These are phyloP conservation scores for Pseudocercospora fijiensis DNA, from an alignment of 2,329 filamentous ascomycete species.

Conservation along the genomic window DNA sequence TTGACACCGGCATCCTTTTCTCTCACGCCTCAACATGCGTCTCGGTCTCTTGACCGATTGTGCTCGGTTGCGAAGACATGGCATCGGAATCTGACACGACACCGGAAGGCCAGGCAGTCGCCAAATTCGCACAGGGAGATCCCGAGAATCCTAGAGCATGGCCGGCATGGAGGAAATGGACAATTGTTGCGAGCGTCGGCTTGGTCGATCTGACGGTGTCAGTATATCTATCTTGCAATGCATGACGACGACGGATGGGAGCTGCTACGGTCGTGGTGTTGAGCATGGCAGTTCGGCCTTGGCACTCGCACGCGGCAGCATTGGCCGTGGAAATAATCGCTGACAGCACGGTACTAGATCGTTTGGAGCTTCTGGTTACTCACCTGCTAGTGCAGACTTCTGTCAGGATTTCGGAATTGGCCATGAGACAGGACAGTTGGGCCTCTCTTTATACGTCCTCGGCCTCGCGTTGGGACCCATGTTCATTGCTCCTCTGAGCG, in stretches of 20 bases:
- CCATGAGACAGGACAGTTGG: constrained; percentile 45
- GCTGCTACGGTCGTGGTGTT: neutral
- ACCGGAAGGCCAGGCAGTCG: constrained; percentile 4
- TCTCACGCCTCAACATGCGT: neutral
- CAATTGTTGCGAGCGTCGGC: constrained; percentile 49
- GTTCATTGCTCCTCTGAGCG: constrained; percentile 47
- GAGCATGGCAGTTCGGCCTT: neutral
- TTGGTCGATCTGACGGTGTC: constrained; percentile 26
- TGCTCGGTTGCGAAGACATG: neutral
- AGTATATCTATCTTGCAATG: neutral
- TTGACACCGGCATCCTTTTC: neutral
- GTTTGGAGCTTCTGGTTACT: constrained; percentile 51
- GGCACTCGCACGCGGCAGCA: neutral
- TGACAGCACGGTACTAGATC: constrained; percentile 5
- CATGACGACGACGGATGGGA: too few relatives aligned
- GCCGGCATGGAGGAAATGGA: constrained; percentile 46
- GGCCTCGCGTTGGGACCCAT: constrained; percentile 50
- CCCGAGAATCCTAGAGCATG: constrained; percentile 49
- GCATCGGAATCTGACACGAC: neutral
- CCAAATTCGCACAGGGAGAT: constrained; percentile 40
- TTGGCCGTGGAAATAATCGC: neutral
- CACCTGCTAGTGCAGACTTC: constrained; percentile 46
- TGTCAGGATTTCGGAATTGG: constrained; percentile 44
- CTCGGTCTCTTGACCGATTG: neutral
- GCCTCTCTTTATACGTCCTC: constrained; percentile 49